phyloP scores from a whole-genome alignment of 768 basidiomycete genomes.

The Tulasnella sp. region DNA sequence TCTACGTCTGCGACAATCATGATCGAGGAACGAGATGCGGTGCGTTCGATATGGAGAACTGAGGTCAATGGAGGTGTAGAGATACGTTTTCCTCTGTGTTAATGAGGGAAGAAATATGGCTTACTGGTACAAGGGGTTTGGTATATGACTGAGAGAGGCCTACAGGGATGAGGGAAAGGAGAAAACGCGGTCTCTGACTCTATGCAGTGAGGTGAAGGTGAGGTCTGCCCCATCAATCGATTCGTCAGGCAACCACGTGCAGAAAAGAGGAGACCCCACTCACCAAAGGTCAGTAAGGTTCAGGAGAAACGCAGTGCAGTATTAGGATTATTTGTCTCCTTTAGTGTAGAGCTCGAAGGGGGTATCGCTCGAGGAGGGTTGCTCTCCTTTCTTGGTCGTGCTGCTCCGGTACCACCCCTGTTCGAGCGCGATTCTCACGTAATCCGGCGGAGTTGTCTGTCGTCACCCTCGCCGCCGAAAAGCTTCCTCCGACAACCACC shows the following conservation, averaged over 20 bases:
- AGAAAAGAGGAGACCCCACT: slow-evolving; percentile 1
- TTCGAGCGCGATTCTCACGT: slow-evolving; percentile 1
- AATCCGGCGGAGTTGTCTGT: slow-evolving; percentile 9
- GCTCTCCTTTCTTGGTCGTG: neutral
- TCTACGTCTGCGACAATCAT: slow-evolving; percentile 15
- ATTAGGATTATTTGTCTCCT: neutral
- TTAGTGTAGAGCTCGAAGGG: neutral
- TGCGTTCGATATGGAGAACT: neutral
- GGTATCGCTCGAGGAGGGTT: neutral
- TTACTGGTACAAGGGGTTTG: neutral
- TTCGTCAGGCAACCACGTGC: slow-evolving; percentile 5
- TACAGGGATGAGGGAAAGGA: slow-evolving; percentile 5
- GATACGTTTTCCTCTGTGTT: neutral
- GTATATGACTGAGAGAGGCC: slow-evolving; percentile 8
- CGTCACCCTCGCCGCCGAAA: neutral
- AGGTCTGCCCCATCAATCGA: neutral
- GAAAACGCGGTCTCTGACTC: slow-evolving; percentile 12
- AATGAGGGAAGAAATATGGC: neutral
- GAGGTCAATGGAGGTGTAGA: slow-evolving; percentile 9
- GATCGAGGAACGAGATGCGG: neutral
- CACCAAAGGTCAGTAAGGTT: neutral
- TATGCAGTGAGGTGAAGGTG: slow-evolving; percentile 1
- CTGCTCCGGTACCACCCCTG: neutral
- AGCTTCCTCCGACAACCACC: slow-evolving; percentile 2
- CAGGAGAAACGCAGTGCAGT: neutral